Base-by-base conservation (phyloP, 192 early-diverging fungal species). In the Backusella liffmaniae region DNA sequence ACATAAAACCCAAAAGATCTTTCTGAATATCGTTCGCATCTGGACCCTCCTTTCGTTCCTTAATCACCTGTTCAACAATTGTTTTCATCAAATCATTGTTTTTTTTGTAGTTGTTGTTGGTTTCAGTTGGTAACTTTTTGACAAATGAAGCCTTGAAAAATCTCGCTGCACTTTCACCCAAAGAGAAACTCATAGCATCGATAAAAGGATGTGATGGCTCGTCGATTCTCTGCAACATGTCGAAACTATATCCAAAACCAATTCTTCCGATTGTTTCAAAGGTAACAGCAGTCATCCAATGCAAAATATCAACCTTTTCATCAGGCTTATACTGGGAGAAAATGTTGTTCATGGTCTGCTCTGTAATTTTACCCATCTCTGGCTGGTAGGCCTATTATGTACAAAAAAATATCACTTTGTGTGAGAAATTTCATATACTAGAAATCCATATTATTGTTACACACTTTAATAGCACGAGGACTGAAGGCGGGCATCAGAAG, bases 401-500 rank as follows among this genome's bases (percentile, higher is more conserved):
- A 70, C 26, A 69, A 12, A 39, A 12, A 68, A 46, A 67, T 21
- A 53, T 37, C 3, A 49, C 9, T 29, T 37, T 8, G 21, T 37
- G 1, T 26, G 12, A 42, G 18, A 44, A 53, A 18, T 3, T 13
- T 46, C 3, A 32, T 62, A 37, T 23, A 10, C 30, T 10, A 39
- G 9, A 39, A 39, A 39, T 10, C 3, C 37, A 39, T 39, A 39
- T 39, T 39, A 39, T 3, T 37, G 29, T 67, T 30, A n/a, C 21
- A 51, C 65, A 79, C 82, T 62, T 83, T 83, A n/a, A 79, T 75
- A 23, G 82, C 82, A 62, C 82, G 70, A 29, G 82, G 73, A 49
- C 72, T 74, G 68, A 91, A 91, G 6, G 87, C 86, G 4, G 90
- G 90, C 79, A 91, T 88, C 4, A 91, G 68, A 29, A 91, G 69